Percentiles rank a stretch among this genome's conserved stretches.
Conservation (phyloP, 441 rosid genomes). For the Pelargonium citronellum region DNA sequence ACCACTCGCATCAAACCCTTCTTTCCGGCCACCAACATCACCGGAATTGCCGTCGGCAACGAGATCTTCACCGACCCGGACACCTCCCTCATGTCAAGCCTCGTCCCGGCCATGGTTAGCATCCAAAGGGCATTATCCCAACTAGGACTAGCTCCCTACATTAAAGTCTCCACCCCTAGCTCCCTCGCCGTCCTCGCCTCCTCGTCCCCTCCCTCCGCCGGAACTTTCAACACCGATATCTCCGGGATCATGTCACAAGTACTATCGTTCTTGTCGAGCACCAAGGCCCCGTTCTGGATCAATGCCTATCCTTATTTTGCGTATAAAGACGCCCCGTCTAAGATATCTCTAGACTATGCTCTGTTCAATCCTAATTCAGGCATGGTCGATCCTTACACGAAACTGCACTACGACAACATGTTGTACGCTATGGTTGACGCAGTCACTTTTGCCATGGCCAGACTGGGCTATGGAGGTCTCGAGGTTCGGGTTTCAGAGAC, state of each 20-base stretch:
- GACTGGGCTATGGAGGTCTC: conserved; percentile 43
- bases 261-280: conserved; percentile 34
- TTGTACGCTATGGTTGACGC: conserved; percentile 60
- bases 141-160: conserved; percentile 46
- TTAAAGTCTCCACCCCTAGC: conserved; percentile 53
- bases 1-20: conserved; percentile 51
- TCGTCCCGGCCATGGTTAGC: conserved; percentile 55
- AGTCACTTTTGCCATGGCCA: conserved; percentile 45
- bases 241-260: conserved; percentile 40
- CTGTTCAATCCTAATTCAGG: conserved; percentile 57
- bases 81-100: conserved; percentile 38
- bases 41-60: conserved; percentile 58
- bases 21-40: conserved; percentile 52
- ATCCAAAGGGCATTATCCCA: conserved; percentile 53
- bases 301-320: conserved; percentile 73
- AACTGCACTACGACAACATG: conserved; percentile 62
- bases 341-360: conserved; percentile 49
- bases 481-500: conserved; percentile 64
- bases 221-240: conserved; percentile 44
- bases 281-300: conserved; percentile 57
- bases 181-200: conserved; percentile 47
- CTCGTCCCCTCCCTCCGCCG: conserved; percentile 69
- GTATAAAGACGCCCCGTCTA: conserved; percentile 49
- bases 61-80: conserved; percentile 52
- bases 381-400: conserved; percentile 55